A percentile compares a stretch with the other conserved stretches of the same genome.
These are phyloP conservation scores for Alternaria conjuncta DNA, from an alignment of 2,329 filamentous ascomycete species.

Conservation along the genomic window DNA sequence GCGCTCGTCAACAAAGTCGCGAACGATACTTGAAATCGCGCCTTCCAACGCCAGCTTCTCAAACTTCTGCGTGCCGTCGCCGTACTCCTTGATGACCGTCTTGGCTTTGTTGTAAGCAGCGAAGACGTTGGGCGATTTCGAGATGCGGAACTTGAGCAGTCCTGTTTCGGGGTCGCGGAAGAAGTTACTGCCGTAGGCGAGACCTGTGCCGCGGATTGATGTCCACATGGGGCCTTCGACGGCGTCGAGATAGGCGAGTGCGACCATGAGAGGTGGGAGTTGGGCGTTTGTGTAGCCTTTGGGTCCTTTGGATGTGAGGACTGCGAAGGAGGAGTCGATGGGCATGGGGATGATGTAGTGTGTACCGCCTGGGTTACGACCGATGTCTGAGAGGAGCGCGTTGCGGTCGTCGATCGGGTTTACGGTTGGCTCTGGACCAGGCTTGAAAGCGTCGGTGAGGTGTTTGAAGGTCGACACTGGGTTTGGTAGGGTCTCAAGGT, in stretches of 20 bases:
- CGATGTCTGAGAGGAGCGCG: conserved; percentile 76
- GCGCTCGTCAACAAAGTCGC: conserved; percentile 85
- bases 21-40: conserved; percentile 87
- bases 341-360: conserved; percentile 88
- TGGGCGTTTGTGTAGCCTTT: conserved; percentile 76
- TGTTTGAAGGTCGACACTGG: conserved; percentile 82
- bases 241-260: conserved; percentile 87
- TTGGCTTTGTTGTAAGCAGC: conserved; percentile 83
- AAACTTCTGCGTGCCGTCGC: conserved; percentile 72
- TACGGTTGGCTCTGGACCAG: conserved; percentile 61
- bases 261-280: conserved; percentile 84
- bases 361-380: conserved; percentile 74
- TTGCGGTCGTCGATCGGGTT: conserved; percentile 73
- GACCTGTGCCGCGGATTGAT: conserved; percentile 87
- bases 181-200: conserved; percentile 89
- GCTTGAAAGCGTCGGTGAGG: conserved; percentile 58
- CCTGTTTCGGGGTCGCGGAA: conserved; percentile 79
- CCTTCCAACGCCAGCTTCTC: conserved; percentile 86
- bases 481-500: conserved; percentile 74
- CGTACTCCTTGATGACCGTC: conserved; percentile 75
- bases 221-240: conserved; percentile 95
- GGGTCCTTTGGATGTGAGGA: conserved; percentile 76
- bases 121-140: conserved; percentile 86
- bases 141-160: conserved; percentile 82
- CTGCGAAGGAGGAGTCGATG: conserved; percentile 88